These are phyloP conservation scores for Themeda triandra DNA, from an alignment of 176 grass and related monocot species.

Conservation along the genomic window DNA sequence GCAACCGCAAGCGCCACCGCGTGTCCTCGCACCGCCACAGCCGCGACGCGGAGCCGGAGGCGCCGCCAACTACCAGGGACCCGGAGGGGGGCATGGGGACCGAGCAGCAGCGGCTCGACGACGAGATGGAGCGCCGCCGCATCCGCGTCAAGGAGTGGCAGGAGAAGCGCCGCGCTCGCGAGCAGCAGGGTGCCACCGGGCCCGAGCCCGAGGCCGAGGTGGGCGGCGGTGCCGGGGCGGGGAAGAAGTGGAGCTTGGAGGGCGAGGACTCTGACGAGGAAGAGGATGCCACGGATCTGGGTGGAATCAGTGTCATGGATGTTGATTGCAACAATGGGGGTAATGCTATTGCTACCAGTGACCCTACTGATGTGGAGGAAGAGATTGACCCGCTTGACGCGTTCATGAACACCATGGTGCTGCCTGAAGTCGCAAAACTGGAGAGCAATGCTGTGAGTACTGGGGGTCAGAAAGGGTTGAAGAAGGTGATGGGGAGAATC, in stretches of 20 bases:
- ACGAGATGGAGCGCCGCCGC: slow-evolving; percentile 80
- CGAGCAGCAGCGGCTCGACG: slow-evolving; percentile 67
- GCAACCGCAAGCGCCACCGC: slow-evolving; percentile 48
- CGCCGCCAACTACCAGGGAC: slow-evolving; percentile 9
- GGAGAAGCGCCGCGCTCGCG: slow-evolving; percentile 54
- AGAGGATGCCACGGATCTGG: slow-evolving; percentile 22
- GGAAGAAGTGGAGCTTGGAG: slow-evolving; percentile 95
- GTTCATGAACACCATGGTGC: slow-evolving; percentile 89
- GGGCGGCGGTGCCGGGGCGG: slow-evolving; percentile 7
- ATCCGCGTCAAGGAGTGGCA: slow-evolving; percentile 84
- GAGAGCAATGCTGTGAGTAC: slow-evolving; percentile 26
- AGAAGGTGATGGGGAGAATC: slow-evolving; percentile 64
- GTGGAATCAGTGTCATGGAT: slow-evolving; percentile 18
- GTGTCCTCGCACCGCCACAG: slow-evolving; percentile 28
- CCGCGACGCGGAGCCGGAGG: slow-evolving; percentile 37
- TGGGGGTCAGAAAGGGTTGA: slow-evolving; percentile 1
- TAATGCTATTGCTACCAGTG: slow-evolving; percentile 9
- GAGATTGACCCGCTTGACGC: slow-evolving; percentile 90
- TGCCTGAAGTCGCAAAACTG: slow-evolving; percentile 82
- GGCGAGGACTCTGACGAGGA: slow-evolving; percentile 91
- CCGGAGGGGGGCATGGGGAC: slow-evolving; percentile 52
- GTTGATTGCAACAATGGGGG: slow-evolving; percentile 47
- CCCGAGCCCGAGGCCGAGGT: background rate
- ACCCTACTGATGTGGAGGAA: slow-evolving; percentile 38
- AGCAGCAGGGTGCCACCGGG: slow-evolving; percentile 1